Conservation (phyloP, 768 basidiomycete species). For the Serendipita sp. region DNA sequence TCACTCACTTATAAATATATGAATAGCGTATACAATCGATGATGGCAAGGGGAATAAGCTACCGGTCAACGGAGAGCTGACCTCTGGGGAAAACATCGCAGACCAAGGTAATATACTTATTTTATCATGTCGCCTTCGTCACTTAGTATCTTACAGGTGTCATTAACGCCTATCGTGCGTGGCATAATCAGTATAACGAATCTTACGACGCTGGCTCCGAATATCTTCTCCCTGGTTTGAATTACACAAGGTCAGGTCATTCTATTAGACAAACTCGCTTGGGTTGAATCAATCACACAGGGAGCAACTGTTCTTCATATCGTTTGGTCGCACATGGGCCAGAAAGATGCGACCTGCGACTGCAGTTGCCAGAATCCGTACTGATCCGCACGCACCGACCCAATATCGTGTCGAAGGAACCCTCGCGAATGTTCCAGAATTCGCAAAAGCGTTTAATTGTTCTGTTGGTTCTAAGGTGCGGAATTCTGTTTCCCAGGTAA, state of each 20-base stretch:
- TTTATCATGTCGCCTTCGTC: neutral
- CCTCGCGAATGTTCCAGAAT: conserved; percentile 72
- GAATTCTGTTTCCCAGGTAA: neutral
- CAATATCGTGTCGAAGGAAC: conserved; percentile 76
- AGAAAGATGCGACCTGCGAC: conserved; percentile 63
- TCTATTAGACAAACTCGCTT: neutral
- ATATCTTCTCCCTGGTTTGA: conserved; percentile 66
- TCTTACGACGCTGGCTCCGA: conserved; percentile 45
- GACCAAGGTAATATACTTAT: conserved; percentile 33
- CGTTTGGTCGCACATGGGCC: conserved; percentile 81
- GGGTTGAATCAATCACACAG: conserved; percentile 21
- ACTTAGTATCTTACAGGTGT: conserved; percentile 29
- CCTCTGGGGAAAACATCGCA: conserved; percentile 84
- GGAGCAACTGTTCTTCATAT: conserved; percentile 90
- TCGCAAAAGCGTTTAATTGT: conserved; percentile 78
- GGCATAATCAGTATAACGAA: conserved; percentile 61
- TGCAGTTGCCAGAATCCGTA: conserved; percentile 64
- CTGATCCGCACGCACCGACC: conserved; percentile 79
- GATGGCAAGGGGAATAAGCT: conserved; percentile 75
- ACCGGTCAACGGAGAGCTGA: conserved; percentile 52
- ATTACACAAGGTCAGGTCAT: conserved; percentile 43
- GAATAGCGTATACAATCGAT: conserved; percentile 60
- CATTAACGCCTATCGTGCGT: conserved; percentile 80
- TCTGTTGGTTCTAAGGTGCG: conserved; percentile 56
- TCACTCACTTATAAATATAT: conserved; percentile 8